Evolutionary conservation across 768 basidiomycete species (phyloP).

Genomic region (Termitomyces sp.): DNA sequence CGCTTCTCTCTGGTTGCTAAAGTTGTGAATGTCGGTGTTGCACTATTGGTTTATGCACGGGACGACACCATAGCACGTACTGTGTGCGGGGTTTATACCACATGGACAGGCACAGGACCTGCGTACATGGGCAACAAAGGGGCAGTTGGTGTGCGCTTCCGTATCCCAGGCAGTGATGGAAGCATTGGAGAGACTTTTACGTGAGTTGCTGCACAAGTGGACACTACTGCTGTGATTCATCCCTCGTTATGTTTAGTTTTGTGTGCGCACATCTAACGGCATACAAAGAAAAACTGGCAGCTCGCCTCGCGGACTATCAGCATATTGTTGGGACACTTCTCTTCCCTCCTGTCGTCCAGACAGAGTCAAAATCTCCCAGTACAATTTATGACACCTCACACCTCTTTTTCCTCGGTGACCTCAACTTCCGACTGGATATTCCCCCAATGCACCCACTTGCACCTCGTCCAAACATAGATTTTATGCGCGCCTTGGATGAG

Average conservation of each 20-base stretch:
- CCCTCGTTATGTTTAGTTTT: constrained; percentile 37
- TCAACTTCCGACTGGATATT: constrained; percentile 84
- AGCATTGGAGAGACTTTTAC: constrained; percentile 75
- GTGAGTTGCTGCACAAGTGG: constrained; percentile 43
- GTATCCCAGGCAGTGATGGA: constrained; percentile 53
- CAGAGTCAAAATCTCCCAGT: constrained; percentile 33
- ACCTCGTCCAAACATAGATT: constrained; percentile 25
- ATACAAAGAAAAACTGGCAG: constrained; percentile 59
- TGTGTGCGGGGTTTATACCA: constrained; percentile 63
- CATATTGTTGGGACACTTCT: constrained; percentile 79
- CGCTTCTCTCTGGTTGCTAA: constrained; percentile 76
- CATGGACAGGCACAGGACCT: constrained; percentile 72
- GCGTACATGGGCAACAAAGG: constrained; percentile 93
- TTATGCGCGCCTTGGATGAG: constrained; percentile 41
- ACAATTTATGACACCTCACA: constrained; percentile 85
- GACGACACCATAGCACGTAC: constrained; percentile 62
- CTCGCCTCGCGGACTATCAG: constrained; percentile 73
- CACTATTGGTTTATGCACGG: constrained; percentile 80
- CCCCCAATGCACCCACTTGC: constrained; percentile 50
- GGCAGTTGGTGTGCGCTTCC: constrained; percentile 85
- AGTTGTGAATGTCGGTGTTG: constrained; percentile 83
- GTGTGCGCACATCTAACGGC: constrained; percentile 92
- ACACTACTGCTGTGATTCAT: constrained; percentile 1
- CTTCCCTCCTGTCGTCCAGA: constrained; percentile 53
- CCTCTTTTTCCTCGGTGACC: constrained; percentile 89